Conservation (phyloP, 192 early-diverging fungal genomes). For the Backusella macrospora region DNA sequence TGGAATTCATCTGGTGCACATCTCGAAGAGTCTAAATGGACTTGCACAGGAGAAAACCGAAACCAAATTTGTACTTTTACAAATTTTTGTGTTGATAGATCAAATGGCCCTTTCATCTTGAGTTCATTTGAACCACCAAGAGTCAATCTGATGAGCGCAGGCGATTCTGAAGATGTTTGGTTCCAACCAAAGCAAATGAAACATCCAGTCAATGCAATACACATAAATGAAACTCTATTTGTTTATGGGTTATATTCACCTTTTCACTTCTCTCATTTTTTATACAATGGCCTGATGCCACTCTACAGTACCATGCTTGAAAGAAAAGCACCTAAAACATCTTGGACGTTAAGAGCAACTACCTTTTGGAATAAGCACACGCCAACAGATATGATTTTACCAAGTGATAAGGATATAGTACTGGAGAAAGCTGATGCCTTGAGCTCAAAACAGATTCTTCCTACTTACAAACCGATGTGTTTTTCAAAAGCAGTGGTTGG, state of each 20-base stretch:
- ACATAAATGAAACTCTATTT: constrained; percentile 44
- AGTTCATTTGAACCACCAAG: constrained; percentile 3
- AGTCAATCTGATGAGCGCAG: constrained; percentile 29
- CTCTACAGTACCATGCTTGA: constrained; percentile 44
- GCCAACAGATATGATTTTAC: constrained; percentile 19
- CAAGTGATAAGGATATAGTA: constrained; percentile 27
- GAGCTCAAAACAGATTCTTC: constrained; percentile 10
- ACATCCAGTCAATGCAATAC: not conserved
- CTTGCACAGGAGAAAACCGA: constrained; percentile 26
- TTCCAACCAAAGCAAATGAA: constrained; percentile 11
- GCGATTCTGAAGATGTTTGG: constrained; percentile 23
- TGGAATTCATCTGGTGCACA: not conserved
- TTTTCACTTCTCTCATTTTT: constrained; percentile 47
- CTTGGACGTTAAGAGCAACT: constrained; percentile 36
- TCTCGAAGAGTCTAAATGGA: constrained; percentile 3
- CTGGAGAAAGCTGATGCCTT: constrained; percentile 2
- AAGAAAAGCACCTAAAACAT: not conserved
- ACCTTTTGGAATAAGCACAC: constrained; percentile 29
- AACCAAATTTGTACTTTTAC: constrained; percentile 32
- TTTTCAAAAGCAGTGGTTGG: constrained; percentile 39
- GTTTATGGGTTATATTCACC: constrained; percentile 50
- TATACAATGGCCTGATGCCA: constrained; percentile 54
- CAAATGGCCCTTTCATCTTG: constrained; percentile 28
- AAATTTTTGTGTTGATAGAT: constrained; percentile 39
- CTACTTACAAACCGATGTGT: constrained; percentile 29